Base-by-base conservation (phyloP, 495 filamentous ascomycete genomes). In the Neurospora sp. region DNA sequence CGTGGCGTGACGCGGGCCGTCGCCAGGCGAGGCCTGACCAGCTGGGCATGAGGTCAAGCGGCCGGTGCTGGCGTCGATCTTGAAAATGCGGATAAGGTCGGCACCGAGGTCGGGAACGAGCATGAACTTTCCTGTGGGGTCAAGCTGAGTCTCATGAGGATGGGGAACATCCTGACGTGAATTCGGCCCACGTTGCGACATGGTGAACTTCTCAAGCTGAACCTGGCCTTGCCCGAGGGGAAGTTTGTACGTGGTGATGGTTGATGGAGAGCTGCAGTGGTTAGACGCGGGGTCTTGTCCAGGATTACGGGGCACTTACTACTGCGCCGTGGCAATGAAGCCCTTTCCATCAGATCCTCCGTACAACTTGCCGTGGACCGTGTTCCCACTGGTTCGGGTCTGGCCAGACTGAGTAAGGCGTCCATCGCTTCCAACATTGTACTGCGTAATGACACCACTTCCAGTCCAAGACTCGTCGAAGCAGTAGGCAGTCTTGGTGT, bases 71-170 rank as follows among this genome's bases (percentile, higher is more conserved):
- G 80, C 77, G 73, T 90, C 82, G 75, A 84, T 90, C 86, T 69
- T 81, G 78, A 85, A 90, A 70, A 94, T 82, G 75, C 89, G 89
- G 72, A 93, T 74, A 6, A 91, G 75, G 76, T 94, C 92, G 1
- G 90, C 86, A 72, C 92, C 92, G 2, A 94, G 85, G 76, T 94
- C 92, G 1, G 92, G 90, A 12, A 89, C 84, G 1, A 94, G 77
- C 46, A 92, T 74, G 79, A 88, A 94, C 44, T 84, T 79, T 3
- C 86, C 88, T 0, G 90, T 90, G 1, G 92, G 92, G 76, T 94
- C 92, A 7, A 92, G 79, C 76, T 91, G 80, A 18, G 86, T 85
- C 69, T 90, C 83, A 78, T 94, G 92, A 3, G 91, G 91, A 77
- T 92, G 92, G 35, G 92, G 83, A 1, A 84, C 82, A n/a, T 90